phyloP scores from a whole-genome alignment of 169 alveolate species.

The Plasmodium inui region DNA sequence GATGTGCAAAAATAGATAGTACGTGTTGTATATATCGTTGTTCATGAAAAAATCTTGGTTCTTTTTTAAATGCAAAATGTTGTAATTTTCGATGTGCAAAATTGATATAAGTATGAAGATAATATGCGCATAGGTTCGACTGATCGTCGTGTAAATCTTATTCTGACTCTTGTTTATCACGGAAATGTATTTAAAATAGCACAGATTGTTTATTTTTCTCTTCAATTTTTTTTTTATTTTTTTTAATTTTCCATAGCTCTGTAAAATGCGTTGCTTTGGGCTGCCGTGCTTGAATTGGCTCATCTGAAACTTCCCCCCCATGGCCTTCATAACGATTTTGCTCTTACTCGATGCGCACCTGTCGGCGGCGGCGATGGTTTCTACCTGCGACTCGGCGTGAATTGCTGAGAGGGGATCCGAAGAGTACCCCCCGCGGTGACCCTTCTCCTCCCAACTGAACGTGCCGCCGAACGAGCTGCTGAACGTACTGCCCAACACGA shows the following conservation, averaged over 20 bases:
- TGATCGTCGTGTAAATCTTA: constrained; percentile 45
- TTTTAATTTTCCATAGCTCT: constrained; percentile 47
- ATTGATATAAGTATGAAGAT: constrained; percentile 48
- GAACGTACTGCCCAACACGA: too few species aligned
- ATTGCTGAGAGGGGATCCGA: neutral
- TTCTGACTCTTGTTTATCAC: constrained; percentile 18
- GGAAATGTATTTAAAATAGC: constrained; percentile 29
- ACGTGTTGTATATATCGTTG: constrained; percentile 62
- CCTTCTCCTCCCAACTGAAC: neutral
- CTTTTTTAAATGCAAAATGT: constrained; percentile 58
- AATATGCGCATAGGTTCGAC: constrained; percentile 42
- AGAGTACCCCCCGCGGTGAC: neutral
- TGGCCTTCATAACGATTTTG: neutral
- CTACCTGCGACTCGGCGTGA: neutral
- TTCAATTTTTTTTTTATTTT: constrained; percentile 37
- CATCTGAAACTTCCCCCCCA: neutral
- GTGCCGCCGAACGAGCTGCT: neutral
- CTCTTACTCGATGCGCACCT: neutral
- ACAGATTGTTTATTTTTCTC: constrained; percentile 18
- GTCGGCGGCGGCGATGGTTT: neutral
- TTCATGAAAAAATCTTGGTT: constrained; percentile 40
- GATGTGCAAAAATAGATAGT: constrained; percentile 54
- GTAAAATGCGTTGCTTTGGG: neutral
- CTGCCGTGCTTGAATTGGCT: neutral
- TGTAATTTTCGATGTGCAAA: constrained; percentile 67